Conservation (phyloP, 1,139 yeast species). For the Zhuliangozyma parablackwelliae region DNA sequence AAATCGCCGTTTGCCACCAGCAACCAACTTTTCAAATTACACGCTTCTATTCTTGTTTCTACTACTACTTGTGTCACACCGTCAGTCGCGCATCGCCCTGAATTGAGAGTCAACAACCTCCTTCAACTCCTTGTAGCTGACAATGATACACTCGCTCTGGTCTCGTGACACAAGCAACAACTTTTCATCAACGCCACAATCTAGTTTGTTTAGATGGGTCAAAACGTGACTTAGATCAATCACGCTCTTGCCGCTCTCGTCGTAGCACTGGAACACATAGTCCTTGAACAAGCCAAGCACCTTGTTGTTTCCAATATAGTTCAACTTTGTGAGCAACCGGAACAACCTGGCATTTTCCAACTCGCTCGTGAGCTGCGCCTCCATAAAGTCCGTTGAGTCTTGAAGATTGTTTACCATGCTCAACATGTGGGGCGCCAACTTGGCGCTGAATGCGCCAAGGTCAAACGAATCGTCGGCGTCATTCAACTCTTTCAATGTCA, state of each 20-base stretch:
- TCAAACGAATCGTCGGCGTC: conserved; percentile 11
- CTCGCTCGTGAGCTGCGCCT: conserved; percentile 64
- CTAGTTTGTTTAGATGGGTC: conserved; percentile 76
- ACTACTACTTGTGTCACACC: too few relatives aligned
- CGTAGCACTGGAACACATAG: conserved; percentile 79
- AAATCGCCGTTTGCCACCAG: too few relatives aligned
- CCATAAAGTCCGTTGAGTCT: conserved; percentile 59
- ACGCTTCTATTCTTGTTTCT: too few relatives aligned
- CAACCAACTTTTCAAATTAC: too few relatives aligned
- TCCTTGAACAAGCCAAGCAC: conserved; percentile 78
- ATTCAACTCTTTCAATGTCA: conserved; percentile 13
- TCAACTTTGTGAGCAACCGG: conserved; percentile 75
- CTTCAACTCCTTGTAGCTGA: conserved; percentile 76
- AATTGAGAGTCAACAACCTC: conserved; percentile 71
- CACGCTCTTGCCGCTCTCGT: conserved; percentile 72
- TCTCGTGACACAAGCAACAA: conserved; percentile 76
- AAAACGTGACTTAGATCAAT: conserved; percentile 82
- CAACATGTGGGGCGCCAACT: conserved; percentile 37
- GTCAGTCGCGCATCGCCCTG: conserved; percentile 20
- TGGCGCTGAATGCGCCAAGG: conserved; percentile 26
- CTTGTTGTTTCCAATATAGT: conserved; percentile 74
- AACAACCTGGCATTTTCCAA: conserved; percentile 86
- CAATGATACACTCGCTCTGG: conserved; percentile 75
- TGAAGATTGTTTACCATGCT: conserved; percentile 51
- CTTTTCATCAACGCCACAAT: conserved; percentile 87